Conservation (phyloP, 352 stramenopile genomes). For the Pythium oligandrum region DNA sequence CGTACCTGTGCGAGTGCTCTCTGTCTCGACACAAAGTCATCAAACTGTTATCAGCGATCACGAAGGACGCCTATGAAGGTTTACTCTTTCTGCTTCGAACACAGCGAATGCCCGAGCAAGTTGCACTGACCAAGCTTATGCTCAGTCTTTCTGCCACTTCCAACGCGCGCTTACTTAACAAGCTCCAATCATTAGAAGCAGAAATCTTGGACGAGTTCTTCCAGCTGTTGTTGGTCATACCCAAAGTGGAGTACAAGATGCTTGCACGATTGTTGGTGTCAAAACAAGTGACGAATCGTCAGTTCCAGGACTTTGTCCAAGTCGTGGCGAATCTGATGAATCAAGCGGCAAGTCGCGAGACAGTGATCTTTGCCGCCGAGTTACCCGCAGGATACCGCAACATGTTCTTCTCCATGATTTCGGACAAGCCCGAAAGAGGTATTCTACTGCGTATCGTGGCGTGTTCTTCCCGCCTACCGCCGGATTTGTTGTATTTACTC, state of each 20-base stretch:
- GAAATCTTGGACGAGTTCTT: constrained; percentile 62
- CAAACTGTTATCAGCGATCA: constrained; percentile 37
- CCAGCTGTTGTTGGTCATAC: constrained; percentile 52
- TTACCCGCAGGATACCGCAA: constrained; percentile 32
- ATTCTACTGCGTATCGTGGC: constrained; percentile 57
- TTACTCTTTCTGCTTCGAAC: constrained; percentile 49
- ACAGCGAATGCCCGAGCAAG: constrained; percentile 51
- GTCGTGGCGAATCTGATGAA: constrained; percentile 68
- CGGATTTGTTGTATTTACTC: constrained; percentile 35
- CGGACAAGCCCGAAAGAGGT: constrained; percentile 35
- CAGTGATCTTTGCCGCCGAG: constrained; percentile 53
- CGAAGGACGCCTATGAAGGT: constrained; percentile 21
- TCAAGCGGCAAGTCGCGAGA: constrained; percentile 56
- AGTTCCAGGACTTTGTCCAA: constrained; percentile 39
- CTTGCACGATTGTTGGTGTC: constrained; percentile 50
- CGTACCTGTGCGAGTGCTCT: constrained; percentile 41
- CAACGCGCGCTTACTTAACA: constrained; percentile 42
- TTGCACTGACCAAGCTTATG: constrained; percentile 55
- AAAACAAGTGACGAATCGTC: constrained; percentile 27
- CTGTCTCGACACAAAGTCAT: constrained; percentile 39
- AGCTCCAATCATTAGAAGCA: constrained; percentile 28
- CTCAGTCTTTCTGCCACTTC: constrained; percentile 36
- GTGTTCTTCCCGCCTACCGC: constrained; percentile 32
- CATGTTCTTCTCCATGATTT: constrained; percentile 46
- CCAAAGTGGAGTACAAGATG: constrained; percentile 54